phyloP scores from a whole-genome alignment of 164 flowering plant genomes.

The Annona cherimola region DNA sequence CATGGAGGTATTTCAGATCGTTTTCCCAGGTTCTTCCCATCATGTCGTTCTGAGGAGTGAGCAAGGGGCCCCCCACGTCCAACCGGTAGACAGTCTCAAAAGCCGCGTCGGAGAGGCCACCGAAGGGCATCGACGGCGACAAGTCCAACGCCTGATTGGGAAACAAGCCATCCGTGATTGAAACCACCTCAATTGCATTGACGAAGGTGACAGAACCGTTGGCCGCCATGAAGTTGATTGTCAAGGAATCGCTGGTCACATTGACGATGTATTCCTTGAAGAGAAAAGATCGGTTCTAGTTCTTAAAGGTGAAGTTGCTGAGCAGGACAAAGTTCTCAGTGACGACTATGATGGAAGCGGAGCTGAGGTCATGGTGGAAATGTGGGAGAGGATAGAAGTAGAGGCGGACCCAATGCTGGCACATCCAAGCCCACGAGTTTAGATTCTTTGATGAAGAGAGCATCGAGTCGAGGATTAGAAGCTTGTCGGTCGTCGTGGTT shows the following conservation, averaged over 20 bases:
- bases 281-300: slow-evolving; percentile 31
- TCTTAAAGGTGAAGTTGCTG: slow-evolving; percentile 20
- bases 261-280: slow-evolving; percentile 69
- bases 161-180: slow-evolving; percentile 54
- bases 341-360: slow-evolving; percentile 20
- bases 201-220: slow-evolving; percentile 62
- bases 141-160: slow-evolving; percentile 53
- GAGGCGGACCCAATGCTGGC: slow-evolving; percentile 48
- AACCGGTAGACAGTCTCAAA: slow-evolving; percentile 68
- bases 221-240: slow-evolving; percentile 52
- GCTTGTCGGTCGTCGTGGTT: too few species aligned
- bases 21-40: slow-evolving; percentile 34
- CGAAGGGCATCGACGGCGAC: slow-evolving; percentile 36
- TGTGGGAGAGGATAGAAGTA: slow-evolving; percentile 20
- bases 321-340: slow-evolving; percentile 25
- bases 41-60: slow-evolving; percentile 73
- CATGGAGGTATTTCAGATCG: slow-evolving; percentile 24
- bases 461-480: too few species aligned
- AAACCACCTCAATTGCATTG: slow-evolving; percentile 83
- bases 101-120: slow-evolving; percentile 51
- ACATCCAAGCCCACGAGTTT: too few species aligned
- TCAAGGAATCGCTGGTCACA: slow-evolving; percentile 48
- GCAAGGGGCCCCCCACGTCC: slow-evolving; percentile 82
- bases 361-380: slow-evolving; percentile 14
- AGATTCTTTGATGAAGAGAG: too few species aligned